These are phyloP conservation scores for Ploettnerulaceae sp. DNA, from an alignment of 2,329 filamentous ascomycete genomes.

Conservation along the genomic window DNA sequence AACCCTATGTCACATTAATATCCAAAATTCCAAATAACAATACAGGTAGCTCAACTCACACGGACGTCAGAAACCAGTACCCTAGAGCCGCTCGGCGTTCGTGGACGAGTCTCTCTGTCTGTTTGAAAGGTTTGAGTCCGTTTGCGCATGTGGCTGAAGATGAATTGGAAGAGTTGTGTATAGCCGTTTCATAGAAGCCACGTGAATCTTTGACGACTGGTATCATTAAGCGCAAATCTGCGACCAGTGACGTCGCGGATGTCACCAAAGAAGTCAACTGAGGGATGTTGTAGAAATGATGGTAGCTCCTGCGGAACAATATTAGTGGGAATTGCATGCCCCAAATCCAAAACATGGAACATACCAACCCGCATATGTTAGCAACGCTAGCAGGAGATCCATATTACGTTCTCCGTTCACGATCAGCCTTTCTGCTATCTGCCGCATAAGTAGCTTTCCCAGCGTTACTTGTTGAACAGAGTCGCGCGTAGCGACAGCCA, in stretches of 20 bases:
- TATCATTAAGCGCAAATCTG: constrained; percentile 18
- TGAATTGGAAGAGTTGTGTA: background rate
- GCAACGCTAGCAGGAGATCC: constrained; percentile 17
- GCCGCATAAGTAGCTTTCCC: constrained; percentile 15
- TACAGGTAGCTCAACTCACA: too few species aligned
- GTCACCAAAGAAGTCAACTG: constrained; percentile 16
- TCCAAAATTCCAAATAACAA: background rate
- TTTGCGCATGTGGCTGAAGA: background rate
- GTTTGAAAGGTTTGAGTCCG: background rate
- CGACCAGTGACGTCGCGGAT: constrained; percentile 13
- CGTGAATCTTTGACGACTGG: background rate
- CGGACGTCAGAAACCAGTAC: constrained; percentile 16
- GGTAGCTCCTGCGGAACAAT: constrained; percentile 14
- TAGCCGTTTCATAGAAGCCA: constrained; percentile 1
- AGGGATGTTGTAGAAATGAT: constrained; percentile 14
- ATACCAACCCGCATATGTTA: constrained; percentile 21
- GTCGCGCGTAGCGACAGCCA: constrained; percentile 16
- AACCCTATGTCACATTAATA: constrained; percentile 7
- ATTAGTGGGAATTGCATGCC: background rate
- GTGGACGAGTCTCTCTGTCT: constrained; percentile 9
- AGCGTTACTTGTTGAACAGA: constrained; percentile 8
- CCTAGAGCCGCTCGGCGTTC: constrained; percentile 19
- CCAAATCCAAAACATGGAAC: background rate
- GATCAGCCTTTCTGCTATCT: constrained; percentile 17
- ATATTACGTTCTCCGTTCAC: constrained; percentile 17